A percentile compares a stretch with the other conserved stretches of the same genome.
Conservation (phyloP, 2,329 filamentous ascomycete species). For the Westerdykella aurantiaca region DNA sequence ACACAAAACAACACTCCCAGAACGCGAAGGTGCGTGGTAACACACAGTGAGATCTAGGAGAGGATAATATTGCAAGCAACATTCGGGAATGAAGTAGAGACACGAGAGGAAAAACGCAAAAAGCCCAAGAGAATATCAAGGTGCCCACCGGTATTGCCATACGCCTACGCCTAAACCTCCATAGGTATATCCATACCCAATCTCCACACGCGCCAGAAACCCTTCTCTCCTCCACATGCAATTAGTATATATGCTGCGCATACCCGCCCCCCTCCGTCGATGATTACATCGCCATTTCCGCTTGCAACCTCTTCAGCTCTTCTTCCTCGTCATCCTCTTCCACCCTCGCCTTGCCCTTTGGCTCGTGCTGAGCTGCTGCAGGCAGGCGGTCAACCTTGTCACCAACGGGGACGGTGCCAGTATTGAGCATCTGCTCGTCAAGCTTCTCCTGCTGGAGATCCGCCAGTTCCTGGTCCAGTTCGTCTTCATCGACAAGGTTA, state of each 20-base stretch:
- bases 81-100: no score
- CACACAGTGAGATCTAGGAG: no score
- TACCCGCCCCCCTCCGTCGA: not conserved
- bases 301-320: slow-evolving; percentile 86
- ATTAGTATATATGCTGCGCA: not conserved
- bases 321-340: slow-evolving; percentile 95
- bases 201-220: not conserved
- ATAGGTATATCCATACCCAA: not conserved
- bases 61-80: no score
- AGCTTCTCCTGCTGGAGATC: slow-evolving; percentile 85
- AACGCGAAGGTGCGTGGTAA: no score
- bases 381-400: slow-evolving; percentile 75
- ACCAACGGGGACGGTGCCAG: slow-evolving; percentile 73
- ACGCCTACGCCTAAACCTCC: not conserved
- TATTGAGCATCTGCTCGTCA: slow-evolving; percentile 89
- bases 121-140: no score
- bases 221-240: not conserved
- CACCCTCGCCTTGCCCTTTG: slow-evolving; percentile 20
- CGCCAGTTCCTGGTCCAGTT: slow-evolving; percentile 80
- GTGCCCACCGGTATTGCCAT: not conserved
- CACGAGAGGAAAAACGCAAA: no score
- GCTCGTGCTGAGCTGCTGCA: slow-evolving; percentile 63
- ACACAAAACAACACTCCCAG: no score
- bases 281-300: slow-evolving; percentile 87
- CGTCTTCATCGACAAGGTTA: slow-evolving; percentile 75